Conservation (phyloP, 371 early-diverging fungal species). For the Mortierella sp. region DNA sequence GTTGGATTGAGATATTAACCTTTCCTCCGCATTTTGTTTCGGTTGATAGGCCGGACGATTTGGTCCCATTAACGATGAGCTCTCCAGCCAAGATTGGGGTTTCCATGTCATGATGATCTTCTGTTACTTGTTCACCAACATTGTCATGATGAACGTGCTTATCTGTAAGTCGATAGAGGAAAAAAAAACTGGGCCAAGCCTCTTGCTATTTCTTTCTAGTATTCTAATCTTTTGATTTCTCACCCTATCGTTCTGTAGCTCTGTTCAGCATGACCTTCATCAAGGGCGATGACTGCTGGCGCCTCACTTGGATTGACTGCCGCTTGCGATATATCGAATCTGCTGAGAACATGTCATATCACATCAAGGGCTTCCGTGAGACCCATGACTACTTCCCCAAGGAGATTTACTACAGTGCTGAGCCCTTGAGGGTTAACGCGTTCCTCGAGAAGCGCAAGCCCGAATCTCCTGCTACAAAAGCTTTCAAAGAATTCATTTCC, state of each 20-base stretch:
- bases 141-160: conserved; percentile 42
- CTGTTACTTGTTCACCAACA: conserved; percentile 36
- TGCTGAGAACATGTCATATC: conserved; percentile 35
- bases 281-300: conserved; percentile 35
- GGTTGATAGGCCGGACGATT: conserved; percentile 39
- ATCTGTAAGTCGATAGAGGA: conserved; percentile 17
- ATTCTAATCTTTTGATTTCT: too few relatives aligned
- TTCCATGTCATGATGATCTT: conserved; percentile 37
- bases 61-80: conserved; percentile 16
- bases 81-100: conserved; percentile 12
- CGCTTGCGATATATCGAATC: conserved; percentile 32
- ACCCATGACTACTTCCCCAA: conserved; percentile 21
- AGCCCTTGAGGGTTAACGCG: conserved; percentile 5
- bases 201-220: not conserved
- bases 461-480: not conserved
- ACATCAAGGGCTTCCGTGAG: conserved; percentile 34
- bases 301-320: conserved; percentile 28
- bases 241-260: too few relatives aligned
- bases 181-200: too few relatives aligned
- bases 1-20: too few relatives aligned
- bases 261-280: conserved; percentile 22
- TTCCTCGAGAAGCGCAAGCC: conserved; percentile 11
- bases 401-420: conserved; percentile 25
- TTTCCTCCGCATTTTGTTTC: too few relatives aligned
- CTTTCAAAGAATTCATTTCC: not conserved